phyloP scores from a whole-genome alignment of 371 early-diverging fungal genomes.

The Rhizopus arrhizus region DNA sequence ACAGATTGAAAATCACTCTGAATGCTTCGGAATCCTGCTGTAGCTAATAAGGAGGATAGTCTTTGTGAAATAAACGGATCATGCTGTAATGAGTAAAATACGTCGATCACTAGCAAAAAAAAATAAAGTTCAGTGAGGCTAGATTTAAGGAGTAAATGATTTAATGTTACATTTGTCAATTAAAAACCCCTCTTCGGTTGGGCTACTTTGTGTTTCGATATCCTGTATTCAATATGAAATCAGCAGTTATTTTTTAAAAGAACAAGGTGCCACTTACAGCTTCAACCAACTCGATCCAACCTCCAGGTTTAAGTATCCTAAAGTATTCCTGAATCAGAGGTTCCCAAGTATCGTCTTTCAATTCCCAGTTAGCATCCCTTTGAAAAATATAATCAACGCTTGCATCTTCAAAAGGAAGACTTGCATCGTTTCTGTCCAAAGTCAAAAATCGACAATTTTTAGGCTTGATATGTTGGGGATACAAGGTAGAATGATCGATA shows the following conservation, averaged over 20 bases:
- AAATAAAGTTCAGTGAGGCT: not conserved
- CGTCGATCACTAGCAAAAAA: slow-evolving; percentile 12
- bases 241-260: too few relatives aligned
- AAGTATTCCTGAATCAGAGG: slow-evolving; percentile 33
- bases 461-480: slow-evolving; percentile 44
- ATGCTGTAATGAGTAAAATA: slow-evolving; percentile 7
- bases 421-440: slow-evolving; percentile 1
- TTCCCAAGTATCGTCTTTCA: slow-evolving; percentile 31
- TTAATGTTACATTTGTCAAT: slow-evolving; percentile 37
- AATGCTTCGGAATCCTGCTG: slow-evolving; percentile 41
- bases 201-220: slow-evolving; percentile 37
- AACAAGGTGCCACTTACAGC: slow-evolving; percentile 11
- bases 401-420: slow-evolving; percentile 41
- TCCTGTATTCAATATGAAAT: slow-evolving; percentile 20
- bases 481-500: slow-evolving; percentile 29
- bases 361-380: slow-evolving; percentile 39
- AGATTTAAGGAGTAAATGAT: slow-evolving; percentile 1
- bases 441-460: slow-evolving; percentile 42
- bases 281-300: slow-evolving; percentile 52
- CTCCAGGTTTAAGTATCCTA: slow-evolving; percentile 48
- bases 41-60: slow-evolving; percentile 36
- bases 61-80: slow-evolving; percentile 20
- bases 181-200: slow-evolving; percentile 30
- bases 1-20: slow-evolving; percentile 47
- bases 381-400: slow-evolving; percentile 47